Base-by-base conservation (phyloP, 2,329 filamentous ascomycete species). In the Spiromastix sp. region DNA sequence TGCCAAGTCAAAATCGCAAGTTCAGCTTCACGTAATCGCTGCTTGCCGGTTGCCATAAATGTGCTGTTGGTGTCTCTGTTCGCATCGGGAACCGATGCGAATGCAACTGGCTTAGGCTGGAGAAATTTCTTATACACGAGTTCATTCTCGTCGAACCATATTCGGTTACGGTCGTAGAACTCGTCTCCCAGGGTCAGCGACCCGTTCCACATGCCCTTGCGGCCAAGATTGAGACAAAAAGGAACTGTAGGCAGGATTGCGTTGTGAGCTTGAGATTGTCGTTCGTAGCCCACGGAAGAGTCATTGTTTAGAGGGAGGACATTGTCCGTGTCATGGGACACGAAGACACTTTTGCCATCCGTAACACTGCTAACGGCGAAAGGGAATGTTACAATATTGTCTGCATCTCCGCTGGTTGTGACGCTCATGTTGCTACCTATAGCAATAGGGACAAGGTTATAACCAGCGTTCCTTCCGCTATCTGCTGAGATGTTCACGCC, bases 131-230 rank as follows among this genome's bases (percentile, higher is more conserved):
- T n/a, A n/a, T n/a, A n/a, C n/a, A n/a, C n/a, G n/a, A n/a, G n/a
- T n/a, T n/a, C n/a, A n/a, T 17, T 31, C 5, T 11, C 12, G 8
- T 30, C 19, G 5, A 10, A 9, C 12, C 15, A 13, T 25, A 36
- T 30, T 11, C 34, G 34, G 21, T 36, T 36, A 5, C 21, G 18
- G 26, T 36, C 34, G 34, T 36, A 36, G 25, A 36, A 29, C 10
- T 18, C n/a, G 2, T 30, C 11, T 13, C 34, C 34, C 17, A 36
- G 12, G 11, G 34, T 36, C 34, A 36, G 11, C 3, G 34, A 36
- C 7, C 34, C 34, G 13, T 36, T 36, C 34, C 34, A 36, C 15
- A 15, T 25, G 17, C 34, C 34, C 19, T 36, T 36, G n/a, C 34
- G 15, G 12, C 34, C 34, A 17, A 36, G 34, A 21, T 36, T 36